phyloP scores from a whole-genome alignment of 768 basidiomycete genomes.

The Saitozyma sp. region DNA sequence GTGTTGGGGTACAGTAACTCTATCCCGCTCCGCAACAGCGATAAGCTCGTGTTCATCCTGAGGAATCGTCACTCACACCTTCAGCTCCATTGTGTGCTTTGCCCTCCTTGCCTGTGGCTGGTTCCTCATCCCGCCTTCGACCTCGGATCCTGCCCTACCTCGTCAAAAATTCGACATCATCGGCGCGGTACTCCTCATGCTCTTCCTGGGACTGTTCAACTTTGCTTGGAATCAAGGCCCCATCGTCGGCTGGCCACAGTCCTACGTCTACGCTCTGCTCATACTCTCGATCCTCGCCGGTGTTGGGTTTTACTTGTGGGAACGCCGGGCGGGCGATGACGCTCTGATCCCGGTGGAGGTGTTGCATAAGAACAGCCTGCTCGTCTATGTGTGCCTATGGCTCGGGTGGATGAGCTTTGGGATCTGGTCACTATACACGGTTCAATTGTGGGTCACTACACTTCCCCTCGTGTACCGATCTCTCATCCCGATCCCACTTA shows the following conservation, averaged over 20 bases:
- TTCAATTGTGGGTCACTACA: slow-evolving; percentile 15
- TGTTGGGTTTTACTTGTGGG: slow-evolving; percentile 25
- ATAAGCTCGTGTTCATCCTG: too few relatives aligned
- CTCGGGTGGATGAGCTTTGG: slow-evolving; percentile 25
- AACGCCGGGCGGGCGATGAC: slow-evolving; percentile 13
- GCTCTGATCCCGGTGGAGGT: slow-evolving; percentile 35
- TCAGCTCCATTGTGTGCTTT: slow-evolving; percentile 19
- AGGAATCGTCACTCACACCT: too few relatives aligned
- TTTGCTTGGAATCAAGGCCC: slow-evolving; percentile 42
- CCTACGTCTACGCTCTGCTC: slow-evolving; percentile 31
- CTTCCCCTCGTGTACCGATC: too few relatives aligned
- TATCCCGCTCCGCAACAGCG: too few relatives aligned
- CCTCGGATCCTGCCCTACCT: background rate
- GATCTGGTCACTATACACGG: slow-evolving; percentile 26
- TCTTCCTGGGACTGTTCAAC: slow-evolving; percentile 37
- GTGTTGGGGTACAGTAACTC: too few relatives aligned
- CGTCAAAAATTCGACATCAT: slow-evolving; percentile 22
- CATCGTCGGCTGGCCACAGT: slow-evolving; percentile 29
- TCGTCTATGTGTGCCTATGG: slow-evolving; percentile 23
- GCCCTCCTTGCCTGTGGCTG: slow-evolving; percentile 19
- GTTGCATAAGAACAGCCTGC: slow-evolving; percentile 15
- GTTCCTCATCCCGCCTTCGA: slow-evolving; percentile 8
- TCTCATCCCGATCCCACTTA: too few relatives aligned
- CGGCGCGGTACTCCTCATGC: slow-evolving; percentile 28
- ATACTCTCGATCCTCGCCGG: slow-evolving; percentile 19